phyloP scores from a whole-genome alignment of 129 eudicot genomes.

The Saussurea involucrata region DNA sequence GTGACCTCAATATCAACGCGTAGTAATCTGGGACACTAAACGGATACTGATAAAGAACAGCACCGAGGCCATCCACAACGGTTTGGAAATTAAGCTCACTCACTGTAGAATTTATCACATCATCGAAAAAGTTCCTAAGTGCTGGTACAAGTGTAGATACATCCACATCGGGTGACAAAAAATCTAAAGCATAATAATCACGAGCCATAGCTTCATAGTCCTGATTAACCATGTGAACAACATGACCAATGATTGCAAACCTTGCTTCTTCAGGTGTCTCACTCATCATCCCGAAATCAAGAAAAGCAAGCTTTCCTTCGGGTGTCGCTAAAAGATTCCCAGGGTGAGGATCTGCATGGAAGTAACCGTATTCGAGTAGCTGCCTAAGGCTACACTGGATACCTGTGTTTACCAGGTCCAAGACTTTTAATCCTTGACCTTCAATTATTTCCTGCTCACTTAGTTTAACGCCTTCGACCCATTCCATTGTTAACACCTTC shows the following conservation, averaged over 20 bases:
- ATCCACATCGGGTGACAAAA: constrained; percentile 86
- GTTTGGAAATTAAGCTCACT: constrained; percentile 96
- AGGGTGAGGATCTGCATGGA: constrained; percentile 99
- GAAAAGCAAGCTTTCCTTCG: constrained; percentile 94
- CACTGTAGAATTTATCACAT: constrained; percentile 80
- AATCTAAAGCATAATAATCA: constrained; percentile 84
- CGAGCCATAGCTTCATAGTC: constrained; percentile 99
- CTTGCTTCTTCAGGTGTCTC: constrained; percentile 97
- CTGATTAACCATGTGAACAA: constrained; percentile 96
- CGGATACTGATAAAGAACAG: constrained; percentile 85
- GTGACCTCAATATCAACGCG: constrained; percentile 89
- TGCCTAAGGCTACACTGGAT: constrained; percentile 95
- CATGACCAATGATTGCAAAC: constrained; percentile 96
- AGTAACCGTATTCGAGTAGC: constrained; percentile 92
- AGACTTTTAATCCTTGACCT: constrained; percentile 84
- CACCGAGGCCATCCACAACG: constrained; percentile 88
- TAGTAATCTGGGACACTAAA: constrained; percentile 94
- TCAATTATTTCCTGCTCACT: constrained; percentile 88
- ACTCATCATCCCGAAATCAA: constrained; percentile 99
- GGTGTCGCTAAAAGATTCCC: constrained; percentile 94
- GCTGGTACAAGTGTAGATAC: constrained; percentile 94
- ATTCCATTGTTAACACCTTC: constrained; percentile 94
- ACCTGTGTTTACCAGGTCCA: constrained; percentile 88
- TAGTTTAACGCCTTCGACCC: constrained; percentile 94
- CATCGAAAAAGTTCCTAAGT: constrained; percentile 81